phyloP scores from a whole-genome alignment of 257 asterid genomes.

The Eustoma russellianum region DNA sequence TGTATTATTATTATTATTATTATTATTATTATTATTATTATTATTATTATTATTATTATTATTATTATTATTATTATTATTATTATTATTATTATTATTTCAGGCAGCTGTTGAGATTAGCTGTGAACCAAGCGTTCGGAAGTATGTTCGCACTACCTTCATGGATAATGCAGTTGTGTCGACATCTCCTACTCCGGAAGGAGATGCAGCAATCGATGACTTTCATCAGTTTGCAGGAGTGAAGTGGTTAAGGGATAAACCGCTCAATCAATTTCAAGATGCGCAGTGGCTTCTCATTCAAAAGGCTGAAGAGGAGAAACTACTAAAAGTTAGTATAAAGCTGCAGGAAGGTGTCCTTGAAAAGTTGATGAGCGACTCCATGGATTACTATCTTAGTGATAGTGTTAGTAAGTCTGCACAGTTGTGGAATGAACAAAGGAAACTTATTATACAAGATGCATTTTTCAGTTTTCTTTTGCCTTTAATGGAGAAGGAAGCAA shows the following conservation, averaged over 20 bases:
- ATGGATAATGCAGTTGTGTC: slow-evolving; percentile 83
- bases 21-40: slow-evolving; percentile 3
- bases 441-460: slow-evolving; percentile 74
- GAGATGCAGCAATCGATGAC: slow-evolving; percentile 72
- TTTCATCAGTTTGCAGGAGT: slow-evolving; percentile 86
- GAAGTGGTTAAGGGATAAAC: slow-evolving; percentile 93
- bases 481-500: slow-evolving; percentile 93
- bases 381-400: slow-evolving; percentile 81
- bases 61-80: slow-evolving; percentile 3
- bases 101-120: slow-evolving; percentile 98
- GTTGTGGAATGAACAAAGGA: slow-evolving; percentile 95
- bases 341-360: slow-evolving; percentile 64
- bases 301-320: slow-evolving; percentile 97
- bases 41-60: slow-evolving; percentile 11
- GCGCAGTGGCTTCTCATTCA: slow-evolving; percentile 96
- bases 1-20: no score
- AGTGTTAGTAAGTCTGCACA: slow-evolving; percentile 98
- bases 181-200: slow-evolving; percentile 84
- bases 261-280: slow-evolving; percentile 71
- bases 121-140: slow-evolving; percentile 91
- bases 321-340: slow-evolving; percentile 71
- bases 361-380: slow-evolving; percentile 64
- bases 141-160: slow-evolving; percentile 73
- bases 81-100: slow-evolving; percentile 2
- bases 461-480: slow-evolving; percentile 63